Evolutionary conservation across 2,329 filamentous ascomycete genomes (phyloP), one percentile per base, ranked within the genome.

Genomic region (Penicillium nordicum): DNA sequence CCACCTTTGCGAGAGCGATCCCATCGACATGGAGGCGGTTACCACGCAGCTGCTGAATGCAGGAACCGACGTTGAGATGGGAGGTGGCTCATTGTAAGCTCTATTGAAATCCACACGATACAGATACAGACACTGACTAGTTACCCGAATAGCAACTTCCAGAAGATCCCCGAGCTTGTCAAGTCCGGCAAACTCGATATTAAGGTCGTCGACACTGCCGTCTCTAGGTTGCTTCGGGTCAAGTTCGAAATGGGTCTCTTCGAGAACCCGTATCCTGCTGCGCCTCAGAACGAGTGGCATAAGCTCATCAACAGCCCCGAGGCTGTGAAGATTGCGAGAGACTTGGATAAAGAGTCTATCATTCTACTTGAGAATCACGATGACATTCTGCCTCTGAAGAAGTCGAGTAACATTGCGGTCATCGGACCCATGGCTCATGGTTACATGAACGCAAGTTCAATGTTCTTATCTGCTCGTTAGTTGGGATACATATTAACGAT

Each of bases 341-440:
- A 87, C 60, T 74, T 89, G 3, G 87, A 88, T 57, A 78, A 81
- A 0, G 87, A 89, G 67, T 84, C 81, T 25, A 85, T 86, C 41
- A 79, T 86, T 5, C 75, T 86, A 9, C 76, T 86, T 1, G 83
- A 86, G 71, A 85, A 86, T 65, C 81, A 83, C 53, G 73, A 82
- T 37, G 72, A 77, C 12, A 67, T 76, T 4, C 74, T 86, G 8
- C 83, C 83, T 0, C 60, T 86, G 44, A 80, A 79, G 60, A 89
- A 87, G 67, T 79, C 82, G 8, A 86, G 85, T n/a, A 85, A 83
- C 16, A 79, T 90, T 56, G 87, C 87, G 5, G 85, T 91, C 16
- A 88, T 91, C 64, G 88, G 88, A 0, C 88, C 88, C 2, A 90
- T 91, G 84, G 88, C 85, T 1, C 82, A 88, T 62, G 85, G 84